Evolutionary conservation across 441 rosid genomes (phyloP), one percentile per base, ranked within the genome.

Genomic region (Metrosideros polymorpha): DNA sequence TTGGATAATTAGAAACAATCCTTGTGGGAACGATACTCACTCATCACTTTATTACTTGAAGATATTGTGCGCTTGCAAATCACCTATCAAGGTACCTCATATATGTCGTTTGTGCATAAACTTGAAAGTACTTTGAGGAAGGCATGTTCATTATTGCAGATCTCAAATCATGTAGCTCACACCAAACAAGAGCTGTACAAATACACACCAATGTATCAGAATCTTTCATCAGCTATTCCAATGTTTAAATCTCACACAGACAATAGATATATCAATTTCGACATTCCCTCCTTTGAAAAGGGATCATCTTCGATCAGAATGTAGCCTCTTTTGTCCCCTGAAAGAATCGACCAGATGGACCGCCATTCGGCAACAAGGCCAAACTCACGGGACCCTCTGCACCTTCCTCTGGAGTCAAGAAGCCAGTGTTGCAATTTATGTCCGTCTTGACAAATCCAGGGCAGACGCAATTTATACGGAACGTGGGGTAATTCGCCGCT

Each of bases 381-480:
- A 82, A 43, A 22, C 18, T 82, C 57, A 82, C 43, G 15, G 84
- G 84, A 52, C 51, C 43, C 55, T 82, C 86, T 12, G 93, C 94
- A 2, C 91, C 92, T 85, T 92, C 89, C 32, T 66, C 88, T 2
- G 71, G 77, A 29, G 87, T 82, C 6, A 75, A 32, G 12, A 29
- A 82, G 47, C 93, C 93, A 5, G 10, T 45, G 19, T 90, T 85
- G 47, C 6, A 56, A 57, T 25, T 92, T 1, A 91, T 13, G 39
- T 92, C 94, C 7, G 92, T 93, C 75, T 86, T 90, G 29, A 89
- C 92, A 79, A 27, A 89, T 15, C 93, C 93, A 56, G 92, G 94
- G 86, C 89, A 88, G 24, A 91, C 89, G 61, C 88, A 59, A 82
- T 92, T 91, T 56, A 90, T 82, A 54, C 88, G 39, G 75, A 92